Percentiles rank a stretch among this genome's conserved stretches.
Evolutionary conservation across 1,284 basidiomycete species (phyloP).

Genomic region (Caloboletus firmus): DNA sequence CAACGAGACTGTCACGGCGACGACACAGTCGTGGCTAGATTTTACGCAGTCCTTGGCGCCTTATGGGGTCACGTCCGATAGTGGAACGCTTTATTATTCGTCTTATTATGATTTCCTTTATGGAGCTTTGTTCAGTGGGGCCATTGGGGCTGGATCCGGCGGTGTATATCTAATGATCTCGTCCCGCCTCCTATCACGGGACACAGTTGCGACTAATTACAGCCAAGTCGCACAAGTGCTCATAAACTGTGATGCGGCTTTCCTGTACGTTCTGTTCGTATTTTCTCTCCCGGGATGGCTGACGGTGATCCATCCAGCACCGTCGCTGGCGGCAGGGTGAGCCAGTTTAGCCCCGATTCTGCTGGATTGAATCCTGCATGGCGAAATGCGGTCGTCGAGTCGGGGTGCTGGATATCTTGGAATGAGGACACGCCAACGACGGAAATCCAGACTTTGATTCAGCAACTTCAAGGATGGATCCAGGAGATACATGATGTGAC

Average conservation of each 20-base stretch:
- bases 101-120: conserved; percentile 34
- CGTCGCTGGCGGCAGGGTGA: conserved; percentile 42
- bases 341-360: conserved; percentile 36
- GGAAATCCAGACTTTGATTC: conserved; percentile 29
- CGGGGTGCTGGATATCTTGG: conserved; percentile 32
- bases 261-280: conserved; percentile 2
- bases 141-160: no score
- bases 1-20: conserved; percentile 32
- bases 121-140: conserved; percentile 8
- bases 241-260: neutral
- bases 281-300: neutral
- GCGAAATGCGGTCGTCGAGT: conserved; percentile 39
- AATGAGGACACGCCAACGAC: conserved; percentile 28
- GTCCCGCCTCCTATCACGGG: conserved; percentile 40
- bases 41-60: conserved; percentile 28
- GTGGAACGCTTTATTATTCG: conserved; percentile 16
- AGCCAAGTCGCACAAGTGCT: conserved; percentile 4
- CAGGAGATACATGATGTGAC: conserved; percentile 21
- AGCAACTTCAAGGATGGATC: conserved; percentile 30
- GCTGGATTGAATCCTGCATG: conserved; percentile 46
- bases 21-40: conserved; percentile 34
- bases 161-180: conserved; percentile 31
- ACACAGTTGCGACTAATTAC: conserved; percentile 26
- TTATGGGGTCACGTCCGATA: conserved; percentile 19
- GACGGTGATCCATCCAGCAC: conserved; percentile 25